Evolutionary conservation across 768 basidiomycete genomes (phyloP).

Genomic region (Hericium coralloides): DNA sequence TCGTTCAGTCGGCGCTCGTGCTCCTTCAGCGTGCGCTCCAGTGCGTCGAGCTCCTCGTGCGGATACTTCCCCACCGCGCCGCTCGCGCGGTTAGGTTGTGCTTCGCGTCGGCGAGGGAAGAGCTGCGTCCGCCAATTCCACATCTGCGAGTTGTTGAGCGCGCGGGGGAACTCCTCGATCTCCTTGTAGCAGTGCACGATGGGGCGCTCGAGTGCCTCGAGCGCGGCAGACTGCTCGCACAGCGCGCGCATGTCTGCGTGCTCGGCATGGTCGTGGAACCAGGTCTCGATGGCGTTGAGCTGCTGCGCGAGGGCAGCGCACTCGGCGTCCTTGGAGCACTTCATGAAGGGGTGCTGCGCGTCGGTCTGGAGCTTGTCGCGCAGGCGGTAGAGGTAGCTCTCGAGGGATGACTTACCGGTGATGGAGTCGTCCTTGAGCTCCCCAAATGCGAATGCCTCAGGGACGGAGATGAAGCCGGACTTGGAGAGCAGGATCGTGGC

Average conservation of each 20-base stretch:
- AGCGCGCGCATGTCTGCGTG: constrained; percentile 69
- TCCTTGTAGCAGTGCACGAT: constrained; percentile 86
- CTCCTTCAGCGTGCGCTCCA: constrained; percentile 73
- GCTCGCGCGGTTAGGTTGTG: constrained; percentile 62
- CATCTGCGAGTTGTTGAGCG: constrained; percentile 75
- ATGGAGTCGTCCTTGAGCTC: constrained; percentile 78
- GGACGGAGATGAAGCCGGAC: constrained; percentile 76
- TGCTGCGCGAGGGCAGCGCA: constrained; percentile 51
- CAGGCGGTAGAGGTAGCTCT: constrained; percentile 88
- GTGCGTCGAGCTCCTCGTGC: constrained; percentile 65
- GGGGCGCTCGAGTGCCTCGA: constrained; percentile 76
- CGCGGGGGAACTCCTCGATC: constrained; percentile 75
- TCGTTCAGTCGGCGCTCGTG: constrained; percentile 80
- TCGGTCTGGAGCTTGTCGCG: constrained; percentile 73
- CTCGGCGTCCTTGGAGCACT: constrained; percentile 73
- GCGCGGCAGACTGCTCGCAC: constrained; percentile 60
- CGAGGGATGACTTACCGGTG: constrained; percentile 53
- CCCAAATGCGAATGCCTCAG: constrained; percentile 70
- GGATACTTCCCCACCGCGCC: constrained; percentile 77
- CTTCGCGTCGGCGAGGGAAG: constrained; percentile 86
- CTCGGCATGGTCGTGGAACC: constrained; percentile 84
- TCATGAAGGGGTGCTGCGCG: constrained; percentile 66
- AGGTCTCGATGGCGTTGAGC: constrained; percentile 65
- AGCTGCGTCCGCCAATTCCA: constrained; percentile 80
- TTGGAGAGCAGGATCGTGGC: constrained; percentile 78